Evolutionary conservation across 768 basidiomycete species (phyloP).

Genomic region (Suillus decipiens): DNA sequence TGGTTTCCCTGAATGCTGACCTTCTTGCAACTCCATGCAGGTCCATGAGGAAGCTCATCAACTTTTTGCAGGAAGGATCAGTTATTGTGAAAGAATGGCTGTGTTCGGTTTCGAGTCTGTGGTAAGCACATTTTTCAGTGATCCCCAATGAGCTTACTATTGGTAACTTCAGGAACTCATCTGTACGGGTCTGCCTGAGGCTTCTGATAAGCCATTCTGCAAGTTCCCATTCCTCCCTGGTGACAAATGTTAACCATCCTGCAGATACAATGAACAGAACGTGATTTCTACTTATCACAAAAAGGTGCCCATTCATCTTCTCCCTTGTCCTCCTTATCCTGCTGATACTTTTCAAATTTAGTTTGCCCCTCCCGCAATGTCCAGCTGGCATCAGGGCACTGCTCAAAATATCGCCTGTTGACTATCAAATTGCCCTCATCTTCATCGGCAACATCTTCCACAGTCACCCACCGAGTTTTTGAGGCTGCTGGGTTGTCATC

Average conservation of each 20-base stretch:
- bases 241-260: neutral
- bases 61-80: conserved; percentile 24
- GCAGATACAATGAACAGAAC: too few relatives aligned
- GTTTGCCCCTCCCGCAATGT: neutral
- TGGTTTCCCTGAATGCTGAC: conserved; percentile 24
- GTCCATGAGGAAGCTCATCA: conserved; percentile 22
- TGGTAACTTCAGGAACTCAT: conserved; percentile 14
- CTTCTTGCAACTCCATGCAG: conserved; percentile 24
- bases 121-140: neutral
- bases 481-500: too few relatives aligned
- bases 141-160: neutral
- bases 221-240: conserved; percentile 35
- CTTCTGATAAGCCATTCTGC: conserved; percentile 33
- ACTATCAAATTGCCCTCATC: too few relatives aligned
- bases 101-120: conserved; percentile 10
- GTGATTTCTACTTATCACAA: conserved; percentile 10
- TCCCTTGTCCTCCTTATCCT: too few relatives aligned
- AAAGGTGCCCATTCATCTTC: conserved; percentile 24
- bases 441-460: too few relatives aligned
- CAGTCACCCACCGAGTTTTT: too few relatives aligned
- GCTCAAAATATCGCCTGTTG: too few relatives aligned
- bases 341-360: neutral
- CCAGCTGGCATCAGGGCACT: too few relatives aligned
- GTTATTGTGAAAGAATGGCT: conserved; percentile 29
- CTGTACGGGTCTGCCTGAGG: conserved; percentile 31